phyloP scores from a whole-genome alignment of 495 filamentous ascomycete genomes.

The Penicillium canariense region DNA sequence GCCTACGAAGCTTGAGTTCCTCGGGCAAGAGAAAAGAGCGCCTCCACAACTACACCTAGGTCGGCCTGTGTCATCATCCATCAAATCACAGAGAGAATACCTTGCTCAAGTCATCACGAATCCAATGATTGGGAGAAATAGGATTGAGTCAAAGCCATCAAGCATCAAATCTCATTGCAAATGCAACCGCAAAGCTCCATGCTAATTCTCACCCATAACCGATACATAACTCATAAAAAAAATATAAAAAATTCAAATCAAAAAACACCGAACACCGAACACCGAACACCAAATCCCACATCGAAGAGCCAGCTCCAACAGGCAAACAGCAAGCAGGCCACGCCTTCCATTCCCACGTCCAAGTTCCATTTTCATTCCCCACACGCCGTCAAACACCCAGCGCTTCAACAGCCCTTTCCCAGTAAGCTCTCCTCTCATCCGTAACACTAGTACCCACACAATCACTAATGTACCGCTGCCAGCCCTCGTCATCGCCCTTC shows the following conservation, averaged over 20 bases:
- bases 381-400: conserved; percentile 25
- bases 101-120: too few relatives aligned
- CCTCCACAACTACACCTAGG: too few relatives aligned
- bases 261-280: background rate
- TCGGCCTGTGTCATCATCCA: too few relatives aligned
- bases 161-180: too few relatives aligned
- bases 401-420: conserved; percentile 45
- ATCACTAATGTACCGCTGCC: conserved; percentile 54
- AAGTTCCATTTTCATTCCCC: background rate
- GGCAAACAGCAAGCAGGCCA: background rate
- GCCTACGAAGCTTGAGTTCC: too few relatives aligned
- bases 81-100: too few relatives aligned
- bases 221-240: too few relatives aligned
- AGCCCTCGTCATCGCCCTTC: conserved; percentile 54
- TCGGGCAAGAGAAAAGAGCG: too few relatives aligned
- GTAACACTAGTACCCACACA: conserved; percentile 61
- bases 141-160: too few relatives aligned
- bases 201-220: background rate
- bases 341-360: background rate
- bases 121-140: too few relatives aligned
- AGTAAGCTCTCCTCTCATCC: conserved; percentile 52
- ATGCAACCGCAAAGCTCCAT: too few relatives aligned
- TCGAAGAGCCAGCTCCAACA: conserved; percentile 17
- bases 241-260: background rate
- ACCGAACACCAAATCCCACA: background rate